These are phyloP conservation scores for Vararia minispora DNA, from an alignment of 768 basidiomycete species.

Conservation along the genomic window DNA sequence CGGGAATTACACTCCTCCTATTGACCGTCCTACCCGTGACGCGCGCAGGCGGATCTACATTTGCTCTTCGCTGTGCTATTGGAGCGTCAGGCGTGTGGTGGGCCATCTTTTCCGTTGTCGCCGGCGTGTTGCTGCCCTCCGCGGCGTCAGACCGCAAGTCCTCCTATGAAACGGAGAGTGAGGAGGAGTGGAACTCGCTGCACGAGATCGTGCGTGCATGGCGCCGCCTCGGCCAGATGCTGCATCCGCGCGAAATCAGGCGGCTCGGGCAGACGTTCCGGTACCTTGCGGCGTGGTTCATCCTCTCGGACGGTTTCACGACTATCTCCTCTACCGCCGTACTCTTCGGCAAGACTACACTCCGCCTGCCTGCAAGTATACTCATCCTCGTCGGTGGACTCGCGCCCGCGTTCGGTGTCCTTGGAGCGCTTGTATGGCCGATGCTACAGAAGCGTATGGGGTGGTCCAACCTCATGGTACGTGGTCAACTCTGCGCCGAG, in stretches of 20 bases:
- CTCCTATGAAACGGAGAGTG: neutral
- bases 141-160: constrained; percentile 13
- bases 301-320: constrained; percentile 92
- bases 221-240: constrained; percentile 64
- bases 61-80: constrained; percentile 71
- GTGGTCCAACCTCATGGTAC: constrained; percentile 58
- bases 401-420: constrained; percentile 67
- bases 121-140: constrained; percentile 62
- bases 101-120: constrained; percentile 72
- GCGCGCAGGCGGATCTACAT: constrained; percentile 60
- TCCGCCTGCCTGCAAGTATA: constrained; percentile 68
- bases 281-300: constrained; percentile 89
- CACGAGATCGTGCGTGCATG: constrained; percentile 60
- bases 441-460: constrained; percentile 48
- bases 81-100: constrained; percentile 84
- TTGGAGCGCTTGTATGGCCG: constrained; percentile 80
- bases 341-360: constrained; percentile 82
- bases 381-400: constrained; percentile 74
- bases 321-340: constrained; percentile 89
- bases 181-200: constrained; percentile 30
- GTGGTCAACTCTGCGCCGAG: constrained; percentile 56
- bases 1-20: constrained; percentile 71
- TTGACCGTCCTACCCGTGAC: constrained; percentile 72
- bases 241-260: constrained; percentile 61
- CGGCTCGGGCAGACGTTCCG: constrained; percentile 75